A percentile compares a stretch with the other conserved stretches of the same genome.
These are phyloP conservation scores for Fusarium sp. DNA, from an alignment of 2,329 filamentous ascomycete genomes.

Conservation along the genomic window DNA sequence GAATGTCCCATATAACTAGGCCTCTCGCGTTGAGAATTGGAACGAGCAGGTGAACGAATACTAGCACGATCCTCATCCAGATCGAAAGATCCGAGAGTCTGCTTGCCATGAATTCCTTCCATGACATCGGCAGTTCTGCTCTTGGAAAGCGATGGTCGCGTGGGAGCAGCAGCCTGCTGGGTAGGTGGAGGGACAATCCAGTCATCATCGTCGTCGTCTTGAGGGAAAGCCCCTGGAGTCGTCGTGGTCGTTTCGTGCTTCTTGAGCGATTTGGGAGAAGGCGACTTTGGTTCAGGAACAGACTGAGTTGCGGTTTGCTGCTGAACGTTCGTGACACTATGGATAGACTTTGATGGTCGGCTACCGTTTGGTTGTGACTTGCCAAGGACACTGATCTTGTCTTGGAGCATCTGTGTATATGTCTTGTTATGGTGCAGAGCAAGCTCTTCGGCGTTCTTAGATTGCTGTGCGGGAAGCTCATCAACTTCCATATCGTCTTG, in stretches of 20 bases:
- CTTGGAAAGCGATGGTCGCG: constrained; percentile 67
- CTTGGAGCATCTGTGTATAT: constrained; percentile 92
- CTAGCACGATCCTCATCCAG: constrained; percentile 10
- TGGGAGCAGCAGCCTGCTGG: constrained; percentile 47
- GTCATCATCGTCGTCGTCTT: constrained; percentile 63
- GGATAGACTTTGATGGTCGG: constrained; percentile 62
- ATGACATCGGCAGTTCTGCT: constrained; percentile 71
- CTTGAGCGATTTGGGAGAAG: constrained; percentile 47
- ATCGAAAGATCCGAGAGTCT: constrained; percentile 59
- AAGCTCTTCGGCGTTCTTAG: constrained; percentile 60
- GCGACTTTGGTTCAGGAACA: constrained; percentile 45
- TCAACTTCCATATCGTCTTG: constrained; percentile 66
- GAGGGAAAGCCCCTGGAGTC: constrained; percentile 70
- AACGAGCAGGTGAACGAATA: constrained; percentile 29
- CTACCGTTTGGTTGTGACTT: constrained; percentile 64
- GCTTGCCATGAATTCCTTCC: constrained; percentile 65
- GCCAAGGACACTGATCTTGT: constrained; percentile 84
- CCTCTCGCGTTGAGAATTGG: constrained; percentile 27
- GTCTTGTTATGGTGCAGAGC: constrained; percentile 76
- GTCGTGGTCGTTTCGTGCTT: constrained; percentile 51
- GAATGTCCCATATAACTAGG: constrained; percentile 53
- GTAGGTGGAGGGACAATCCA: constrained; percentile 69
- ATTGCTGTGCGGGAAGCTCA: constrained; percentile 53
- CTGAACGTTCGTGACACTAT: constrained; percentile 53
- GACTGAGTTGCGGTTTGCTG: constrained; percentile 46